Evolutionary conservation across 1,139 yeast species (phyloP).

Genomic region (Zhuliangozyma parablackwelliae): DNA sequence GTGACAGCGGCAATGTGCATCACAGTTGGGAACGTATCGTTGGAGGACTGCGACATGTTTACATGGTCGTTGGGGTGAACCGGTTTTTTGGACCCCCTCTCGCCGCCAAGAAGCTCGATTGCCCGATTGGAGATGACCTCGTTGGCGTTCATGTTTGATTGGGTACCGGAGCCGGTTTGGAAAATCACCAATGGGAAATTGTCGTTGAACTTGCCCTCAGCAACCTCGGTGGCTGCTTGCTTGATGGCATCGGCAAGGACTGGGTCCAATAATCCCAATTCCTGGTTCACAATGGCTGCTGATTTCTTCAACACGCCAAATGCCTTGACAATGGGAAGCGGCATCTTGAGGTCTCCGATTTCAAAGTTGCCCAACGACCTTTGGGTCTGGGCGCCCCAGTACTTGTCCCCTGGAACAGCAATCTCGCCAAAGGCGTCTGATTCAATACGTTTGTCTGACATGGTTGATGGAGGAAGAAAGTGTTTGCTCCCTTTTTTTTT

Average conservation of each 20-base stretch:
- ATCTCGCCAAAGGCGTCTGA: slow-evolving; percentile 96
- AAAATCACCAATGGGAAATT: slow-evolving; percentile 97
- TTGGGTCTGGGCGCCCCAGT: slow-evolving; percentile 99
- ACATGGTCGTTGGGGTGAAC: slow-evolving; percentile 99
- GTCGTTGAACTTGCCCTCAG: slow-evolving; percentile 84
- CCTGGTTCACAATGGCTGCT: slow-evolving; percentile 86
- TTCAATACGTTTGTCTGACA: slow-evolving; percentile 51
- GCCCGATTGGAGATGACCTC: slow-evolving; percentile 98
- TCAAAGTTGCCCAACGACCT: slow-evolving; percentile 89
- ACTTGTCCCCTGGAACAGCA: slow-evolving; percentile 77
- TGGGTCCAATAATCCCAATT: slow-evolving; percentile 77
- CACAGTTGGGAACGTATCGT: slow-evolving; percentile 98
- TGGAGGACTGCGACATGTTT: slow-evolving; percentile 96
- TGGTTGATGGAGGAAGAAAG: slow-evolving; percentile 13
- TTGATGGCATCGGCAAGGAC: slow-evolving; percentile 79
- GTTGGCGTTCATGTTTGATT: slow-evolving; percentile 97
- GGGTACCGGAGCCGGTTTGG: slow-evolving; percentile 99
- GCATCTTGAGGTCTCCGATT: slow-evolving; percentile 89
- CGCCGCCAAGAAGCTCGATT: slow-evolving; percentile 90
- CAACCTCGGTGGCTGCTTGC: slow-evolving; percentile 92
- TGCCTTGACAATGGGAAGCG: slow-evolving; percentile 84
- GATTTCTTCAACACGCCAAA: slow-evolving; percentile 94
- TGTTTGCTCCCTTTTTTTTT: neutral
- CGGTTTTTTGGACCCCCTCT: slow-evolving; percentile 83
- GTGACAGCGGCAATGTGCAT: slow-evolving; percentile 99